Percentiles rank a stretch among this genome's conserved stretches.
Conservation (phyloP, 148 eudicot species). For the Arctostaphylos glauca region DNA sequence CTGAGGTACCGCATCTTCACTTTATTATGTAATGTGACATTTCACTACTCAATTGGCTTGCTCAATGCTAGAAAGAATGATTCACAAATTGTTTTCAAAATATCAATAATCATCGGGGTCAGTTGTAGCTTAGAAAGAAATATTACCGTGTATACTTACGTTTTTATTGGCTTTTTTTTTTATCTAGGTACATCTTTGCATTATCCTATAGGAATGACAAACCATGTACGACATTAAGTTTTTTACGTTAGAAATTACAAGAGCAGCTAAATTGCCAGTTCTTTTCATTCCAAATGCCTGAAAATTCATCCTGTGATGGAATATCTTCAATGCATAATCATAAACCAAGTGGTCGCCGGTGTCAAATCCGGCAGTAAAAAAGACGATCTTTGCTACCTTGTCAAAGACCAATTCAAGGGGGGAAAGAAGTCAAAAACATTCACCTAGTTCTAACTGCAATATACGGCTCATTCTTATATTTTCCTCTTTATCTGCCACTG, state of each 20-base stretch:
- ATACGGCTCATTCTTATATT: not conserved
- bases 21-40: not conserved
- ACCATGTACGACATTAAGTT: not conserved
- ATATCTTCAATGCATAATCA: not conserved
- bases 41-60: not conserved
- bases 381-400: not conserved
- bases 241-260: not conserved
- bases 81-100: not conserved
- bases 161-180: not conserved
- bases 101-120: not conserved
- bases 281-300: not conserved
- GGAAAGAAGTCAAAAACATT: too few relatives aligned
- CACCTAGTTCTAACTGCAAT: not conserved
- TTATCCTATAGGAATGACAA: not conserved
- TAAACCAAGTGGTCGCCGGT: not conserved
- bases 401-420: not conserved
- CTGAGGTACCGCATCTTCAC: slow-evolving; percentile 56
- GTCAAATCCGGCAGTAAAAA: not conserved
- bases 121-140: not conserved
- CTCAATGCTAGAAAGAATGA: not conserved
- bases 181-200: not conserved
- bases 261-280: not conserved
- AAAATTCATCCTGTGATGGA: not conserved
- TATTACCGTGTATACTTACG: not conserved
- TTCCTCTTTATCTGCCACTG: slow-evolving; percentile 10